Base-by-base conservation (phyloP, 1,139 yeast genomes). In the Suhomyces bolitotheri region DNA sequence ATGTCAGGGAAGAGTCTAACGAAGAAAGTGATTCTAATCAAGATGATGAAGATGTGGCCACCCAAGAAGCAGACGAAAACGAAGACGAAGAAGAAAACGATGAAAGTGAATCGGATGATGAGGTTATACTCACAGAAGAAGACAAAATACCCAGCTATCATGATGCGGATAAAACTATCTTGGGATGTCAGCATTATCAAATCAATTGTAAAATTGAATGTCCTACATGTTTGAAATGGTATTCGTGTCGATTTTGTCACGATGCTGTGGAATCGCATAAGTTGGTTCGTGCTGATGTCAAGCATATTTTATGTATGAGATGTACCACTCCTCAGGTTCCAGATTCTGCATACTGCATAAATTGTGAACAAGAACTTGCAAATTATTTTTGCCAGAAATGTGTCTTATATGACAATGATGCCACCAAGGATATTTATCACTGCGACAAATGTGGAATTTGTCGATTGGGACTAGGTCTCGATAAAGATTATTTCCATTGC, bases 361-460 rank as follows among this genome's bases (percentile, higher is more conserved):
- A 66, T 33, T 89, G 97, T 62, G 78, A 74, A 31, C 65, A 62
- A 31, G 77, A 76, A 36, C 68, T 89, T 55, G 89, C 96, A 13
- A 68, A 75, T 38, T 89, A 90, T 56, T 87, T 78, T 55, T 90
- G 97, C 58, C 66, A 65, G 10, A 76, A 70, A 34, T 90, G 97
- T 64, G 81, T 80, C 41, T 70, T 90, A 23, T 90, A 85, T 69
- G 96, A 87, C 54, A 84, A 88, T 53, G 96, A 88, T 52, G 75
- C 80, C 11, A 66, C 72, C 28, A 88, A 88, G 53, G 83, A 83
- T 43, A 89, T 90, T 17, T 90, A 89, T 56, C 97, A 90, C 56
- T 90, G 97, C 58, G 86, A 81, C 46, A 85, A 82, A 49, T 90
- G 97, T 66, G 96, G 96, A 0, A 87, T 90, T 36, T 90, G 97